Percentiles rank a stretch among this genome's conserved stretches.
Evolutionary conservation across 2,329 filamentous ascomycete species (phyloP).

Genomic region (Epichloe festucae): DNA sequence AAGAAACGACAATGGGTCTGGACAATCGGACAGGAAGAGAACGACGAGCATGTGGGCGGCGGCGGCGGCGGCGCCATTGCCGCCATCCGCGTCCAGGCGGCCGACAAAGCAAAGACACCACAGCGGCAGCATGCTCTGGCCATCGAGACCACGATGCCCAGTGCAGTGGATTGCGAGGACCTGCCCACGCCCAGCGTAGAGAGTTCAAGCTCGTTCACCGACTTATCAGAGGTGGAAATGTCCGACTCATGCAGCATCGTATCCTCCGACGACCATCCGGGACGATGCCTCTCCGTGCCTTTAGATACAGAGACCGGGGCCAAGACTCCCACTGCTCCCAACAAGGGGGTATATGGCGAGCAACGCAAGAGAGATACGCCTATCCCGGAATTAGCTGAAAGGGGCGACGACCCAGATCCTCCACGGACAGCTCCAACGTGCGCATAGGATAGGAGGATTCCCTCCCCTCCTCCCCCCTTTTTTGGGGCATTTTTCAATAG

Average conservation of each 20-base stretch:
- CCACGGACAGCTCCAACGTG: background rate
- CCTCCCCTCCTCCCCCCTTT: background rate
- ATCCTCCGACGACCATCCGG: slow-evolving; percentile 22
- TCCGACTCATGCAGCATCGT: slow-evolving; percentile 31
- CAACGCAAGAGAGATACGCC: slow-evolving; percentile 11
- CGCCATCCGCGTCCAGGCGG: slow-evolving; percentile 22
- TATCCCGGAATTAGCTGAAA: slow-evolving; percentile 12
- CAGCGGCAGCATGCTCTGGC: background rate
- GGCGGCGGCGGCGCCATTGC: slow-evolving; percentile 27
- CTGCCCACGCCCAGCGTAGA: slow-evolving; percentile 30
- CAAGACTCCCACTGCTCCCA: slow-evolving; percentile 26
- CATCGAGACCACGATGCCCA: background rate
- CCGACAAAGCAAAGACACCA: background rate
- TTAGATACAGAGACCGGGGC: slow-evolving; percentile 22
- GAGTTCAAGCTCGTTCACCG: slow-evolving; percentile 18
- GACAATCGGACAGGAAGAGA: slow-evolving; percentile 46
- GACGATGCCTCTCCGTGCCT: background rate
- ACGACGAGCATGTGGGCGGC: slow-evolving; percentile 27
- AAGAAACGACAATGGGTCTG: slow-evolving; percentile 54
- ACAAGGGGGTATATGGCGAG: background rate
- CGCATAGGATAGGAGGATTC: background rate
- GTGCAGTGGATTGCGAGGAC: slow-evolving; percentile 13
- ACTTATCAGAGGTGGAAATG: slow-evolving; percentile 32
- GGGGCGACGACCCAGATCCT: background rate
- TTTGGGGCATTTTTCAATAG: background rate